Base-by-base conservation (phyloP, 1,284 basidiomycete genomes). In the Trichosporon sp. region DNA sequence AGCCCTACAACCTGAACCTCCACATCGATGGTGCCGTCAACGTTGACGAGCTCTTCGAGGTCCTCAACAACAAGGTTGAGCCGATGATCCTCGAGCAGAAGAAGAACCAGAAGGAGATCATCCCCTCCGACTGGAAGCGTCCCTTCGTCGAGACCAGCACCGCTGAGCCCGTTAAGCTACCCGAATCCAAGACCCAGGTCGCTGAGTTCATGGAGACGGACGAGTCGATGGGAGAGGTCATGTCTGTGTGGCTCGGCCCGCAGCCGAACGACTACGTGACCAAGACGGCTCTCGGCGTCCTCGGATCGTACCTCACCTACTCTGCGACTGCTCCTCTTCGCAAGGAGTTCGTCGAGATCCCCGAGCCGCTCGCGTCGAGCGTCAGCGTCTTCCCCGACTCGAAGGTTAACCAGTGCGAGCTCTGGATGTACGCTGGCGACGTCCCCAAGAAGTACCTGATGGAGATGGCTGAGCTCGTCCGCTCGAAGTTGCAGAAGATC, bases 131-230 rank as follows among this genome's bases (percentile, higher is more conserved):
- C 10, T 99, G 96, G 96, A 93, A 92, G 77, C 89, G 96, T 12
- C 97, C 97, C 0, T 99, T 99, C 79, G 78, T 98, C 21, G 95
- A 98, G 85, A 96, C 96, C 0, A 77, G 89, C 0, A 94, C 92
- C 72, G 89, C 91, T 1, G 81, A 86, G 12, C 87, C 91, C 10
- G 86, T 88, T 3, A 87, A 88, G 5, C 87, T 93, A 32, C 70
- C 86, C 8, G 81, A 88, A 72, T 87, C 88, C 2, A 80, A 87
- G 65, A 89, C 88, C 73, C 78, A 83, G 67, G 86, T 88, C 0
- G 89, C 98, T 38, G 92, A 96, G 77, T 99, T 99, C 79, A 97
- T 97, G n/a, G 97, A 98, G 84, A 90, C 94, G 83, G 96, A 99
- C 81, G 97, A 99, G 86, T 94, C 91, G 71, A 88, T 94, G 75